Evolutionary conservation across 2,329 filamentous ascomycete genomes (phyloP).

Genomic region (Cyanodermella asteris): DNA sequence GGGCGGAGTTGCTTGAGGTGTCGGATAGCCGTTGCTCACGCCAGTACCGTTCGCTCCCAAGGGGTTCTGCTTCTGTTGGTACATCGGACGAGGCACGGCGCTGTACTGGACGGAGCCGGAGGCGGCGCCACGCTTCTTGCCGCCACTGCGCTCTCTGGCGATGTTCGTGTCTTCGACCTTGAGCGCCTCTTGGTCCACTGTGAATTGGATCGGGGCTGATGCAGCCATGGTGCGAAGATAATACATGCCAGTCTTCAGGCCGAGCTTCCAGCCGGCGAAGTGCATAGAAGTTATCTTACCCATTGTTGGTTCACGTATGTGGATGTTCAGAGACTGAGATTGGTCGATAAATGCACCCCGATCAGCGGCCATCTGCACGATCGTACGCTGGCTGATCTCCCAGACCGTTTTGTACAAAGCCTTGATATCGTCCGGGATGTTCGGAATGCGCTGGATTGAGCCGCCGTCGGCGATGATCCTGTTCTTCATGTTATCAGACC

Average conservation of each 20-base stretch:
- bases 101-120: conserved; percentile 35
- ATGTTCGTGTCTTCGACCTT: conserved; percentile 67
- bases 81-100: conserved; percentile 46
- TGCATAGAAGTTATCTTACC: conserved; percentile 99
- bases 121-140: conserved; percentile 47
- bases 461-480: conserved; percentile 94
- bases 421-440: conserved; percentile 91
- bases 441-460: conserved; percentile 90
- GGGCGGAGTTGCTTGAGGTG: conserved; percentile 40
- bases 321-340: conserved; percentile 96
- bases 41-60: conserved; percentile 36
- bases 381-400: conserved; percentile 91
- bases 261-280: conserved; percentile 96
- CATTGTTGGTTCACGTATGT: conserved; percentile 98
- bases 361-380: conserved; percentile 95
- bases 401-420: conserved; percentile 97
- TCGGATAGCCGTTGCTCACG: conserved; percentile 47
- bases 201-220: conserved; percentile 94
- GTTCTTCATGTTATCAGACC: conserved; percentile 99
- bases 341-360: conserved; percentile 98
- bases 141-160: conserved; percentile 33
- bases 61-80: conserved; percentile 30
- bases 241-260: conserved; percentile 99
- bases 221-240: conserved; percentile 96
- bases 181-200: conserved; percentile 88